phyloP scores from a whole-genome alignment of 805 yeast genomes.

The Candida pseudofarinosa region DNA sequence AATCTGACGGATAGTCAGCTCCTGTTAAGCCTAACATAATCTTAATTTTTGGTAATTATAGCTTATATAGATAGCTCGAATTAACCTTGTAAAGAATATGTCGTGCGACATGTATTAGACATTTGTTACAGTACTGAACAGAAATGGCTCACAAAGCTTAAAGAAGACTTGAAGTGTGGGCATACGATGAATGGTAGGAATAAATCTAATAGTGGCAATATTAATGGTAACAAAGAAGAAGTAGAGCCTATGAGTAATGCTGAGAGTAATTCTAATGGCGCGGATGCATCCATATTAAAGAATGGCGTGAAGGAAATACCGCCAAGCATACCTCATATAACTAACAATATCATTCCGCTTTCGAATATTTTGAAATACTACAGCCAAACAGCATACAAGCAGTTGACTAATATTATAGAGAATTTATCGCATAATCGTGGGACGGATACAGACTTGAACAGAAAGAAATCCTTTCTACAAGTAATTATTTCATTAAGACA shows the following conservation, averaged over 20 bases:
- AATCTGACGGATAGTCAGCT: too few species aligned
- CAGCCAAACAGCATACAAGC: constrained; percentile 59
- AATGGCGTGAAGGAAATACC: constrained; percentile 2
- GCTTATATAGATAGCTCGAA: too few species aligned
- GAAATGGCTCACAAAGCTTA: too few species aligned
- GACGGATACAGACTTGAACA: constrained; percentile 51
- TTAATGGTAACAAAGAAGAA: not conserved
- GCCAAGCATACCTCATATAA: constrained; percentile 61
- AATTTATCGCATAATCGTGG: constrained; percentile 46
- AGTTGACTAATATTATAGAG: constrained; percentile 56
- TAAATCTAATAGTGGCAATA: not conserved
- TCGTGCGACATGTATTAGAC: too few species aligned
- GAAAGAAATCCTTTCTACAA: constrained; percentile 67
- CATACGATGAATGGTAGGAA: not conserved
- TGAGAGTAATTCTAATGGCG: not conserved
- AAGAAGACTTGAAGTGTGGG: too few species aligned
- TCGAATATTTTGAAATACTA: constrained; percentile 55
- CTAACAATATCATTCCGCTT: constrained; percentile 65
- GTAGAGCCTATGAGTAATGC: not conserved
- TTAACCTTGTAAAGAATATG: too few species aligned
- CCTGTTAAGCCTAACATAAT: not conserved
- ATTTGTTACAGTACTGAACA: too few species aligned
- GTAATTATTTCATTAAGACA: constrained; percentile 70
- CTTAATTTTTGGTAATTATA: not conserved
- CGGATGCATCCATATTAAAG: not conserved